Conservation (phyloP, 1,284 basidiomycete genomes). For the Pseudozyma tsukubaensis region DNA sequence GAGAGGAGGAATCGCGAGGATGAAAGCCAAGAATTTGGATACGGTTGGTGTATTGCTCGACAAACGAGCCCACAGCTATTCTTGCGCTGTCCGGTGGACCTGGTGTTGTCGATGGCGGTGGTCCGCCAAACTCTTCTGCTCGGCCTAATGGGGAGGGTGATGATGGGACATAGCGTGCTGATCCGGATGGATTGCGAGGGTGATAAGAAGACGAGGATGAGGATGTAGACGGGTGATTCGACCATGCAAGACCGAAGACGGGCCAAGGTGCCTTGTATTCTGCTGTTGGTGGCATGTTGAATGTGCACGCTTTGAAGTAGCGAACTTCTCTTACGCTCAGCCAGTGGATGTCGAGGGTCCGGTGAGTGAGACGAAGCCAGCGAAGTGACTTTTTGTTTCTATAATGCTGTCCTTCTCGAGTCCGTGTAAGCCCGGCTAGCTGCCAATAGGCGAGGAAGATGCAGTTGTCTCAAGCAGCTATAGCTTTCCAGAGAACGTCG, state of each 20-base stretch:
- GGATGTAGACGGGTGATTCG: slow-evolving; percentile 48
- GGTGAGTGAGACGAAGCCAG: too few relatives aligned
- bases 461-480: background rate
- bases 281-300: slow-evolving; percentile 39
- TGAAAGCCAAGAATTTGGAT: slow-evolving; percentile 65
- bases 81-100: slow-evolving; percentile 53
- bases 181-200: slow-evolving; percentile 42
- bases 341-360: too few relatives aligned
- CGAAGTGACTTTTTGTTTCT: too few relatives aligned
- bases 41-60: slow-evolving; percentile 66
- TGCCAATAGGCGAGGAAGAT: too few relatives aligned
- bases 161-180: slow-evolving; percentile 40
- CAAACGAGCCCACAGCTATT: slow-evolving; percentile 65
- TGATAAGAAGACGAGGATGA: slow-evolving; percentile 44
- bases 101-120: slow-evolving; percentile 28
- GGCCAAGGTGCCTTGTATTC: slow-evolving; percentile 57
- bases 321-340: background rate
- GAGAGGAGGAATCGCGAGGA: slow-evolving; percentile 36
- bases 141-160: slow-evolving; percentile 49
- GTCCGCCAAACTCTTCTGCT: slow-evolving; percentile 31
- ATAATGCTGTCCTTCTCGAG: background rate
- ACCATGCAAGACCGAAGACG: slow-evolving; percentile 64
- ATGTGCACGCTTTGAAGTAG: background rate
- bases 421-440: background rate
- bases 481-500: background rate